Conservation (phyloP, 2,329 filamentous ascomycete species). For the Xylariaceae sp. region DNA sequence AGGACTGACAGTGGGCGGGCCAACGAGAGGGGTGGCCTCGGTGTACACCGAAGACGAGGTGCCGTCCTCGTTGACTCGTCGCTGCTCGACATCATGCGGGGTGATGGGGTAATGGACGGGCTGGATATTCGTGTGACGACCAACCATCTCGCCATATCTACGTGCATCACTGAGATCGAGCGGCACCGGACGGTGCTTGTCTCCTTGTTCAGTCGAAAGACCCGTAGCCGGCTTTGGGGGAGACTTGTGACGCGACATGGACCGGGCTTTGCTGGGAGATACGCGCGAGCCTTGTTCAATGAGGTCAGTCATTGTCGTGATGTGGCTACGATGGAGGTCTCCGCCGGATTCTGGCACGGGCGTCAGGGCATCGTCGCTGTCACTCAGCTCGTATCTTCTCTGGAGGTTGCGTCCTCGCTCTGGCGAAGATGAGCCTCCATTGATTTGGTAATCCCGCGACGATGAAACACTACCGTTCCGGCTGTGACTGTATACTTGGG, state of each 20-base stretch:
- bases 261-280: conserved; percentile 1
- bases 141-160: conserved; percentile 10
- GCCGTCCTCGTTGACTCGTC: conserved; percentile 5
- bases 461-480: conserved; percentile 2
- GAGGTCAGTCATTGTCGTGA: conserved; percentile 32
- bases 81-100: conserved; percentile 2
- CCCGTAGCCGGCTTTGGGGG: conserved; percentile 11
- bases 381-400: conserved; percentile 5
- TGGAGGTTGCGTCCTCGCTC: conserved; percentile 13
- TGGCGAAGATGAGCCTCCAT: background rate
- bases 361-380: conserved; percentile 5
- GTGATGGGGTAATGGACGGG: conserved; percentile 22
- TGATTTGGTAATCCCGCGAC: background rate
- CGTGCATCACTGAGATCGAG: conserved; percentile 21
- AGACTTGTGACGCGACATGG: conserved; percentile 16
- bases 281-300: background rate
- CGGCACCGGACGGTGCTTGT: conserved; percentile 20
- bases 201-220: background rate
- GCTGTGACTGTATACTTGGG: background rate
- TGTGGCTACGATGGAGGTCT: conserved; percentile 16
- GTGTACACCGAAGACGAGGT: conserved; percentile 28
- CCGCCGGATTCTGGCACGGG: conserved; percentile 14
- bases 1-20: conserved; percentile 29
- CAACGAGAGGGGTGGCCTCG: conserved; percentile 7
- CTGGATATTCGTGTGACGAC: conserved; percentile 10